phyloP scores from a whole-genome alignment of 305 asterid genomes.

The Solanum hybrid region DNA sequence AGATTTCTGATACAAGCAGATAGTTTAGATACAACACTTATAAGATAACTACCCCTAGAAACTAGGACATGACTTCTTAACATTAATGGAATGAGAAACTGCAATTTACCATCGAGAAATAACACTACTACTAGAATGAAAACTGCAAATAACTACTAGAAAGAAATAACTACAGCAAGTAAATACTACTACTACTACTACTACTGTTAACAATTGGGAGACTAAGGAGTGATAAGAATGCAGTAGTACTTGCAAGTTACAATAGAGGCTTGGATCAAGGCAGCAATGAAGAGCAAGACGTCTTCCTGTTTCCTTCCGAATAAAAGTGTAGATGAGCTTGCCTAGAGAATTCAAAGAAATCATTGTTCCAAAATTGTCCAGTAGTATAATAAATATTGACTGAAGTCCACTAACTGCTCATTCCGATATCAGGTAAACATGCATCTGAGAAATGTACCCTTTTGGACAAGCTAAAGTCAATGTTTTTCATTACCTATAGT shows the following conservation, averaged over 20 bases:
- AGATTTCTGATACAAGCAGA: no score
- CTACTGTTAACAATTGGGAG: background rate
- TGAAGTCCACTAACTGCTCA: background rate
- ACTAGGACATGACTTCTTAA: no score
- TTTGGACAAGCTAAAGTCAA: background rate
- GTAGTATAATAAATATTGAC: background rate
- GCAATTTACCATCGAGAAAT: no score
- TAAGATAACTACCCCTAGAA: no score
- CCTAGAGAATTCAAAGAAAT: background rate
- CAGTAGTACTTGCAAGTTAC: background rate
- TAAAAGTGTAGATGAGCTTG: background rate
- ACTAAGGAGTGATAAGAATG: background rate
- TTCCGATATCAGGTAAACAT: background rate
- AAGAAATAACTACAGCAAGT: background rate
- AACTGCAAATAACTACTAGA: no score
- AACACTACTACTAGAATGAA: no score
- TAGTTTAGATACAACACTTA: no score
- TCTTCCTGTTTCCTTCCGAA: background rate
- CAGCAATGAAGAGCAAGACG: background rate
- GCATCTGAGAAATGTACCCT: background rate
- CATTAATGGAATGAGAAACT: no score
- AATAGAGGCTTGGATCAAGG: background rate
- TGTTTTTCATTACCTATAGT: background rate
- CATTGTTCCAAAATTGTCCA: background rate
- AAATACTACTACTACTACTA: background rate